These are phyloP conservation scores for Taiwanofungus camphoratus DNA, from an alignment of 1,284 basidiomycete species.

Conservation along the genomic window DNA sequence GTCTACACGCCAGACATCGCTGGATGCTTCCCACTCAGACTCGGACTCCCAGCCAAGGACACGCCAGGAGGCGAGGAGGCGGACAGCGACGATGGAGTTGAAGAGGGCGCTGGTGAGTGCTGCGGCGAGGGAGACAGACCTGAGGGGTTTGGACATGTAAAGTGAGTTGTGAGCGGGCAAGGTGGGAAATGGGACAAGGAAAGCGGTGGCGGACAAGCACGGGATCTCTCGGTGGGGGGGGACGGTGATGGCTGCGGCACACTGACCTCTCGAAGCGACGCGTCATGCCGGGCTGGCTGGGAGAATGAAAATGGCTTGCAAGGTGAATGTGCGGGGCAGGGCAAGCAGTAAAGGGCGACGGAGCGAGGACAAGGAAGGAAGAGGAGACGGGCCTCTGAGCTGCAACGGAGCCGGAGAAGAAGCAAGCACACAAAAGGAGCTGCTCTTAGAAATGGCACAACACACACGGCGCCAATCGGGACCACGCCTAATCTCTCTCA, in stretches of 20 bases:
- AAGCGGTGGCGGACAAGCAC: background rate
- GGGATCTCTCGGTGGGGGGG: background rate
- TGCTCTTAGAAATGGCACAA: too few relatives aligned
- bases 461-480: too few relatives aligned
- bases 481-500: too few relatives aligned
- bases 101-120: slow-evolving; percentile 50
- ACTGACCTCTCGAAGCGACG: slow-evolving; percentile 11
- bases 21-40: slow-evolving; percentile 64
- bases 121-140: slow-evolving; percentile 49
- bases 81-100: slow-evolving; percentile 49
- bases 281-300: slow-evolving; percentile 6
- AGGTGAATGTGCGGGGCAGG: background rate
- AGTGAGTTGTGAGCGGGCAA: slow-evolving; percentile 10
- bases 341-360: background rate
- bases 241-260: slow-evolving; percentile 4
- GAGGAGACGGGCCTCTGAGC: too few relatives aligned
- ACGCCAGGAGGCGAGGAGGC: slow-evolving; percentile 51
- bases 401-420: background rate
- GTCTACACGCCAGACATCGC: slow-evolving; percentile 53
- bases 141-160: slow-evolving; percentile 21
- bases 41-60: slow-evolving; percentile 65
- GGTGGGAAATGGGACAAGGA: slow-evolving; percentile 5
- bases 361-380: background rate
- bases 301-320: background rate
- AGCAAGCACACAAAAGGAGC: background rate